Base-by-base conservation (phyloP, 2,329 filamentous ascomycete species). In the Metarhizium sp. region DNA sequence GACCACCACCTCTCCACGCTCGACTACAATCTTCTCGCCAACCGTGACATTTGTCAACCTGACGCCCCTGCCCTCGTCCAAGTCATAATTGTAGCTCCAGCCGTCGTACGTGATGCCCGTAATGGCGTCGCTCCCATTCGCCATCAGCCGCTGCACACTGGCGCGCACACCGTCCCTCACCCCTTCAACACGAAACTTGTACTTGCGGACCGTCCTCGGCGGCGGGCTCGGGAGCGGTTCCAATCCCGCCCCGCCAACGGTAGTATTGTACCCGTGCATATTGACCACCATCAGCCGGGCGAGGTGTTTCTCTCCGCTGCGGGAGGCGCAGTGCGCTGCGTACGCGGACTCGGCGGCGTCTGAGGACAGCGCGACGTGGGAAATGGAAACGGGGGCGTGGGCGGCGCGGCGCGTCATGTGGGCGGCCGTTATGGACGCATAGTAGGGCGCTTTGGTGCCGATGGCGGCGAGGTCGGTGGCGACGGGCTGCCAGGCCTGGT, bases 391-490 rank as follows among this genome's bases (percentile, higher is more conserved):
- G 14, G 68, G 59, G 25, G 10, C 11, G 10, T 25, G 45, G 30
- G 14, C 18, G 14, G 42, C 45, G n/a, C 29, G 52, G 13, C 52
- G 30, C n/a, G 29, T 43, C 52, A 54, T 78, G 1, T 77, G 75
- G 0, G 83, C 81, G 1, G 81, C 79, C 36, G 77, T 78, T 16
- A 85, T 69, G 64, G 80, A 81, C 16, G 80, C 82, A 61, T 87
- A 86, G 65, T 85, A 87, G 0, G 83, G 82, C 0, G 83, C 70
- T 62, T 84, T 85, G 20, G 82, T 86, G 14, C 81, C 82, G 2
- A 74, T 71, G 7, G 70, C 69, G 0, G 76, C 75, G 14, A 72
- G 71, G 51, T 70, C 64, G 0, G 81, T 84, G 38, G 49, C 45
- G 48, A 84, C 61, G 0, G 82, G 81, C 62, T 86, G 82, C 82